Evolutionary conservation across 2,329 filamentous ascomycete genomes (phyloP).

Genomic region (Clarireedia sp.): DNA sequence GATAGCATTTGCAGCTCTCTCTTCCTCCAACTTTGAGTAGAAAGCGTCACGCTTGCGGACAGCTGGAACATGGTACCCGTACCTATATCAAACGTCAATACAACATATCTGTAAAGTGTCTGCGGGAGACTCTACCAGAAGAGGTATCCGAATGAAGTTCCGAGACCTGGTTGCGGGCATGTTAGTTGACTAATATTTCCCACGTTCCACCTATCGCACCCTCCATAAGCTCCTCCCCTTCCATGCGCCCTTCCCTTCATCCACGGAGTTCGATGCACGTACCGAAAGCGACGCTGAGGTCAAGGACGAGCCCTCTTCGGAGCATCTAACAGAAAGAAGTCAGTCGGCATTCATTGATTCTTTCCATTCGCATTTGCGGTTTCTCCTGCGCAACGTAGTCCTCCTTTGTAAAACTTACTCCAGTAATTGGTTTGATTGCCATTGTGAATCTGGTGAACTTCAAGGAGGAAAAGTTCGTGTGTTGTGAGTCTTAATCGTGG

Average conservation of each 20-base stretch:
- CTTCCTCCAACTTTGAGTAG: constrained; percentile 35
- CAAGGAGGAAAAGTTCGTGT: constrained; percentile 21
- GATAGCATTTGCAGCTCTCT: constrained; percentile 29
- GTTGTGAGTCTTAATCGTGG: constrained; percentile 22
- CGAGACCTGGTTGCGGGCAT: constrained; percentile 38
- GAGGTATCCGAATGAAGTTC: constrained; percentile 43
- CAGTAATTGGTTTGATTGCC: constrained; percentile 32
- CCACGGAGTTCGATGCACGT: constrained; percentile 22
- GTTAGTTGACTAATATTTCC: constrained; percentile 4
- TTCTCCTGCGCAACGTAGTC: background rate
- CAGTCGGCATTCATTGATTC: constrained; percentile 20
- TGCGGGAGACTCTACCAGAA: constrained; percentile 41
- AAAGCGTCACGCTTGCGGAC: constrained; percentile 34
- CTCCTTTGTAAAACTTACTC: constrained; percentile 24
- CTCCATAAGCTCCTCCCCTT: background rate
- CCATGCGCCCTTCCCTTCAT: background rate
- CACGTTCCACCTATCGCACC: background rate
- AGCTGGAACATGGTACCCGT: constrained; percentile 37
- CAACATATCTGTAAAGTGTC: background rate
- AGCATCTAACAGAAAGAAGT: constrained; percentile 41
- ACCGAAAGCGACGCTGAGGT: constrained; percentile 50
- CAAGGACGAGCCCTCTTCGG: constrained; percentile 48
- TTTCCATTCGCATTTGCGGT: constrained; percentile 5
- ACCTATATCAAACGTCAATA: constrained; percentile 15
- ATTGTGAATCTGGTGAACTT: constrained; percentile 24